phyloP scores from a whole-genome alignment of 768 basidiomycete genomes.

The Boletus fagicola region DNA sequence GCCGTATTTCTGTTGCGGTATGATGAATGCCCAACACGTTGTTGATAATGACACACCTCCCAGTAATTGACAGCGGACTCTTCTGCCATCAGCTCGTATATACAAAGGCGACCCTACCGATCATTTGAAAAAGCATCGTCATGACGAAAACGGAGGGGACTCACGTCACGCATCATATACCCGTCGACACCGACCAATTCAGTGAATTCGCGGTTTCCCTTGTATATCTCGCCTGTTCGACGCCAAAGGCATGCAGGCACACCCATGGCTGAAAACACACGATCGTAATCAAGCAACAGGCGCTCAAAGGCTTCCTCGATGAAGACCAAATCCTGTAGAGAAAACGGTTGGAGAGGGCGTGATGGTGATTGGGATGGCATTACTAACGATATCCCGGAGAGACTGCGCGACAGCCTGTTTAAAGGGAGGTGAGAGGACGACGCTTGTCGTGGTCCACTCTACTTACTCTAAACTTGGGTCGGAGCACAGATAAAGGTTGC shows the following conservation, averaged over 20 bases:
- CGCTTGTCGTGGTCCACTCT: background rate
- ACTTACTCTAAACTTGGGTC: slow-evolving; percentile 81
- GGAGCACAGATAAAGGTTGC: slow-evolving; percentile 79
- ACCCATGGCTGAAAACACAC: slow-evolving; percentile 92
- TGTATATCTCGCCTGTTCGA: slow-evolving; percentile 97
- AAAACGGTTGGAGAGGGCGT: background rate
- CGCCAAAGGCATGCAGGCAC: slow-evolving; percentile 97
- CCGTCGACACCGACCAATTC: slow-evolving; percentile 87
- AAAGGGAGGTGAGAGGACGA: background rate
- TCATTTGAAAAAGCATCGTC: background rate
- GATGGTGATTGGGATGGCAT: background rate
- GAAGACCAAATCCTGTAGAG: slow-evolving; percentile 80
- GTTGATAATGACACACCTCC: slow-evolving; percentile 59
- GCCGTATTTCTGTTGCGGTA: slow-evolving; percentile 78
- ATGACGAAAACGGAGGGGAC: slow-evolving; percentile 20
- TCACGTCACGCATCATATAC: slow-evolving; percentile 81
- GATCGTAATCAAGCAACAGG: slow-evolving; percentile 90
- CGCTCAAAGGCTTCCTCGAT: slow-evolving; percentile 98
- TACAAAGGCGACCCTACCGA: slow-evolving; percentile 79
- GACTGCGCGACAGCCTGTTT: slow-evolving; percentile 74
- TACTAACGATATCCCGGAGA: slow-evolving; percentile 72
- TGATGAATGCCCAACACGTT: background rate
- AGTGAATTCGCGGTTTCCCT: slow-evolving; percentile 94
- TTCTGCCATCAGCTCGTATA: slow-evolving; percentile 98
- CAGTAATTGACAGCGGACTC: slow-evolving; percentile 96